Evolutionary conservation across 1,284 basidiomycete genomes (phyloP).

Genomic region (Erythrobasidium hasegawianum): DNA sequence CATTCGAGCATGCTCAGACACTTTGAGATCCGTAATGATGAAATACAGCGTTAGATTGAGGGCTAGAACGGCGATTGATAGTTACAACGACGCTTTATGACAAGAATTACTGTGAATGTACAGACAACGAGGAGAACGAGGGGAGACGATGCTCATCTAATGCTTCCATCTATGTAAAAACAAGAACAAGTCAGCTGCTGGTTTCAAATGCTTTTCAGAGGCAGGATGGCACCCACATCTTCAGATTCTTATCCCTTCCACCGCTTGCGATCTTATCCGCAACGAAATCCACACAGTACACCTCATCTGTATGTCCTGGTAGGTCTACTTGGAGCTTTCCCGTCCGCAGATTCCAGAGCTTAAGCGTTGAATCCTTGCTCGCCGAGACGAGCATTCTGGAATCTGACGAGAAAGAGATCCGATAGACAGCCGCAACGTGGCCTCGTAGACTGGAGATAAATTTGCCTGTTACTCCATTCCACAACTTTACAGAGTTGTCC

Average conservation of each 20-base stretch:
- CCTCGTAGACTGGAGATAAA: constrained; percentile 86
- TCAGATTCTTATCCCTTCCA: constrained; percentile 62
- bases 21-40: neutral
- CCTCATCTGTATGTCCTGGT: constrained; percentile 94
- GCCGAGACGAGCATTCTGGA: constrained; percentile 86
- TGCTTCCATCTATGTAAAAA: neutral
- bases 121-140: neutral
- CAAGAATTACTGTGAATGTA: neutral
- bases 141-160: neutral
- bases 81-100: neutral
- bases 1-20: neutral
- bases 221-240: constrained; percentile 57
- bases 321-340: constrained; percentile 90
- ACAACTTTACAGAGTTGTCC: constrained; percentile 86
- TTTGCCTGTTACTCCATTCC: constrained; percentile 79
- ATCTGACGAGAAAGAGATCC: constrained; percentile 92
- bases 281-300: constrained; percentile 97
- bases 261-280: constrained; percentile 97
- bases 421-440: constrained; percentile 90
- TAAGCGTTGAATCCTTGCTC: constrained; percentile 91
- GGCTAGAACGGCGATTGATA: neutral
- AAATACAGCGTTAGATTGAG: too few relatives aligned
- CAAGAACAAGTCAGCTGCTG: neutral
- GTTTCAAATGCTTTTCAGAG: too few relatives aligned
- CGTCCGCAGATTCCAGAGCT: constrained; percentile 93